Evolutionary conservation across 1,284 basidiomycete genomes (phyloP).

Genomic region (Malassezia slooffiae): DNA sequence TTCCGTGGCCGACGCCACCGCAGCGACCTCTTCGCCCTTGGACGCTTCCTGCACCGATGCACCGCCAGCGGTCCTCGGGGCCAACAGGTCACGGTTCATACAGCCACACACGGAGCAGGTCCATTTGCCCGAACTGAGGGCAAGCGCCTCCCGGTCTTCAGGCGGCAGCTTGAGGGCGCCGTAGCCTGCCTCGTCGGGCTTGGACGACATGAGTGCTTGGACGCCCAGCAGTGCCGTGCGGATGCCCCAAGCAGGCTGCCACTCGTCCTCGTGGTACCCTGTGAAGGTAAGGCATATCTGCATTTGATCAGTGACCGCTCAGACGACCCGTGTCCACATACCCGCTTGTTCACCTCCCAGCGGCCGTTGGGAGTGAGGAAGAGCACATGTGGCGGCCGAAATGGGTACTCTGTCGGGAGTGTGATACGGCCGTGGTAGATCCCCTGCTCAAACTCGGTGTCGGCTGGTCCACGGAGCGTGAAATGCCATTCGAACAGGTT

Average conservation of each 20-base stretch:
- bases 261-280: constrained; percentile 57
- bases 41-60: too few relatives aligned
- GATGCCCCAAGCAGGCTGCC: constrained; percentile 97
- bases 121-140: constrained; percentile 21
- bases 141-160: constrained; percentile 65
- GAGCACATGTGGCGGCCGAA: constrained; percentile 84
- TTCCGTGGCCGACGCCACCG: too few relatives aligned
- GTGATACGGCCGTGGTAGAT: constrained; percentile 81
- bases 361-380: constrained; percentile 88
- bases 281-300: constrained; percentile 52
- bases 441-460: constrained; percentile 41
- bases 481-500: constrained; percentile 77
- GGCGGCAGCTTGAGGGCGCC: constrained; percentile 82
- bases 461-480: constrained; percentile 70
- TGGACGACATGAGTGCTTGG: constrained; percentile 44
- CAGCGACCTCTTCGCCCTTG: too few relatives aligned
- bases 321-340: too few relatives aligned
- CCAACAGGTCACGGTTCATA: constrained; percentile 19
- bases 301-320: neutral
- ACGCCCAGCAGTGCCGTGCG: constrained; percentile 60
- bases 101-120: constrained; percentile 19
- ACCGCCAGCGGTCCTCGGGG: too few relatives aligned
- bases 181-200: constrained; percentile 60
- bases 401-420: constrained; percentile 83
- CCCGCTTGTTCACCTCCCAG: constrained; percentile 83